phyloP scores from a whole-genome alignment of 1,139 yeast genomes.

The Blastobotrys malaysiensis region DNA sequence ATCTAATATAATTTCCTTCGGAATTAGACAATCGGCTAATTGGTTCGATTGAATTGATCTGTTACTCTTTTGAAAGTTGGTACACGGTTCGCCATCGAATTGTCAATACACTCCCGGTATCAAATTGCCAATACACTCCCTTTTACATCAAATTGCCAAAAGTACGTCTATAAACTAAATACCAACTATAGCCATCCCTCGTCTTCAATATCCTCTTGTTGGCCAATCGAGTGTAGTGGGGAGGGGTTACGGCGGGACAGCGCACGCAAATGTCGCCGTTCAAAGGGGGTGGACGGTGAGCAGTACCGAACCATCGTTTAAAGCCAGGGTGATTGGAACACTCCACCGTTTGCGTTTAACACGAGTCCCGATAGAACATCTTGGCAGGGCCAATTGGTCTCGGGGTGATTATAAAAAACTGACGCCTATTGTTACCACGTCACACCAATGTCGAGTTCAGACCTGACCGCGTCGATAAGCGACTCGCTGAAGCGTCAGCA shows the following conservation, averaged over 20 bases:
- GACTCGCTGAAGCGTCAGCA: slow-evolving; percentile 11
- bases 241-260: neutral
- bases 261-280: neutral
- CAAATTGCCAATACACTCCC: too few species aligned
- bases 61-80: too few species aligned
- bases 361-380: neutral
- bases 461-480: neutral
- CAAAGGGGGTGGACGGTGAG: neutral
- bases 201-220: too few species aligned
- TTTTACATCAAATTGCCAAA: too few species aligned
- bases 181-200: too few species aligned
- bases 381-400: neutral
- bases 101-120: too few species aligned
- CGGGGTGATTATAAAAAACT: neutral
- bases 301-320: neutral
- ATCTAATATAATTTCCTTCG: too few species aligned
- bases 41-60: too few species aligned
- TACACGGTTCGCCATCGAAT: too few species aligned
- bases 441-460: neutral
- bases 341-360: neutral
- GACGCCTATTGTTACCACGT: neutral
- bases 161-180: too few species aligned
- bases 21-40: too few species aligned
- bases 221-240: too few species aligned
- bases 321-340: neutral